Evolutionary conservation across 257 asterid species (phyloP).

Genomic region (Sherardia arvensis): DNA sequence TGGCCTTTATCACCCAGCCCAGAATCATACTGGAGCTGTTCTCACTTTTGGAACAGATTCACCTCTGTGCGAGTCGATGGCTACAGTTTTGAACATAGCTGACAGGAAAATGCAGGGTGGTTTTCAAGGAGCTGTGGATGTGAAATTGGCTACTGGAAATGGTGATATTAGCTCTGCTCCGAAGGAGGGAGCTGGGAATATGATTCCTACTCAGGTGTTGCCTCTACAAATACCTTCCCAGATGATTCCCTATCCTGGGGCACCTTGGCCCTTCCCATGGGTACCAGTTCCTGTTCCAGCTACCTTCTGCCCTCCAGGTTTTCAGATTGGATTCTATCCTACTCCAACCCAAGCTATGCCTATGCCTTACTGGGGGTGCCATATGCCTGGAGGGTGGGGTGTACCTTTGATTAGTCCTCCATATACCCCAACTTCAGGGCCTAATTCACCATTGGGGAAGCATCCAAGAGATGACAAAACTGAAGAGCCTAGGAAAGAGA

Average conservation of each 20-base stretch:
- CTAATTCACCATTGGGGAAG: conserved; percentile 41
- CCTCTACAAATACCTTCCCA: conserved; percentile 47
- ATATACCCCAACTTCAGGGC: conserved; percentile 19
- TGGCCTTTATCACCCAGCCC: conserved; percentile 31
- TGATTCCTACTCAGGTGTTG: conserved; percentile 18
- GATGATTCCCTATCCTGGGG: conserved; percentile 48
- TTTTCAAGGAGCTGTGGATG: conserved; percentile 39
- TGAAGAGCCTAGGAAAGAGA: conserved; percentile 19
- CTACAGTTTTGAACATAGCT: conserved; percentile 42
- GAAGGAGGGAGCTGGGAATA: conserved; percentile 34
- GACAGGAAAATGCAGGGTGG: conserved; percentile 37
- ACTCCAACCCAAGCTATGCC: conserved; percentile 4
- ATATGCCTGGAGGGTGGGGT: conserved; percentile 29
- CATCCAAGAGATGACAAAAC: conserved; percentile 44
- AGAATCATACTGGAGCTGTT: conserved; percentile 43
- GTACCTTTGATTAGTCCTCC: conserved; percentile 29
- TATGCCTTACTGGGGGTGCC: conserved; percentile 61
- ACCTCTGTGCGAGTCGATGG: conserved; percentile 64
- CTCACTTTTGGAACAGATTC: conserved; percentile 60
- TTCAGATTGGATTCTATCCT: conserved; percentile 53
- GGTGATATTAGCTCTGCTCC: conserved; percentile 35
- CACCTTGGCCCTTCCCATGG: conserved; percentile 77
- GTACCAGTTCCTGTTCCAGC: conserved; percentile 40
- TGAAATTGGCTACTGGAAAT: conserved; percentile 23
- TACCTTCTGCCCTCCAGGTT: conserved; percentile 31